Conservation (phyloP, 768 basidiomycete species). For the Pisolithus microcarpus region DNA sequence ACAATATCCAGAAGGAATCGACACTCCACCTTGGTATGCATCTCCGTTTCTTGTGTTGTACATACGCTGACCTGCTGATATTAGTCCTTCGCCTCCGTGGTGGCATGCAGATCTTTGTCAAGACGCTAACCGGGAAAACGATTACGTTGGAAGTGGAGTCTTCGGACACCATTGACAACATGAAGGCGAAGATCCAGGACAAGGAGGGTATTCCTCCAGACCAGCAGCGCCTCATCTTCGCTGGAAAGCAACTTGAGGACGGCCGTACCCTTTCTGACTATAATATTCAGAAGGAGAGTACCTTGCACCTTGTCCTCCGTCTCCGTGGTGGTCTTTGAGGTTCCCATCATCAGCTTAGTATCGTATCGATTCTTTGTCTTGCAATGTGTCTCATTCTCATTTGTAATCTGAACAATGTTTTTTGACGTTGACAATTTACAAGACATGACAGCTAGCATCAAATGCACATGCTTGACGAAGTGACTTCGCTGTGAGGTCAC, state of each 20-base stretch:
- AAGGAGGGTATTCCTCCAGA: not conserved
- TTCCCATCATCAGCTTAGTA: too few species aligned
- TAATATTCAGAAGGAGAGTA: slow-evolving; percentile 64
- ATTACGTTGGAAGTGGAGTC: slow-evolving; percentile 50
- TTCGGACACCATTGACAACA: not conserved
- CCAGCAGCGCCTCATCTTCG: not conserved
- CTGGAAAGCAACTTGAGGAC: slow-evolving; percentile 50
- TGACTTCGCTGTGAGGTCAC: too few species aligned
- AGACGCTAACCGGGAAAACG: slow-evolving; percentile 62
- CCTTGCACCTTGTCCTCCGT: slow-evolving; percentile 57
- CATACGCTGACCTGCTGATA: slow-evolving; percentile 69
- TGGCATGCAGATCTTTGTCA: slow-evolving; percentile 60
- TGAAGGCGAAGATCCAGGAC: not conserved
- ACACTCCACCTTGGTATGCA: slow-evolving; percentile 60
- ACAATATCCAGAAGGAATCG: slow-evolving; percentile 60
- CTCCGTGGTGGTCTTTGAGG: slow-evolving; percentile 53
- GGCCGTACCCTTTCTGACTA: slow-evolving; percentile 67
- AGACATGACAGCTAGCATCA: too few species aligned
- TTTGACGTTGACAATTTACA: too few species aligned
- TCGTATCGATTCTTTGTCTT: too few species aligned
- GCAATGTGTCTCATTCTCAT: too few species aligned
- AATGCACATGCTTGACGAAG: too few species aligned
- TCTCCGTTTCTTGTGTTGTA: slow-evolving; percentile 73
- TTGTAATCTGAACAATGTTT: too few species aligned
- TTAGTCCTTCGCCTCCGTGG: slow-evolving; percentile 76